Percentiles rank a stretch among this genome's conserved stretches.
phyloP scores from a whole-genome alignment of 495 filamentous ascomycete species.

The Astrocystis sublimbata region DNA sequence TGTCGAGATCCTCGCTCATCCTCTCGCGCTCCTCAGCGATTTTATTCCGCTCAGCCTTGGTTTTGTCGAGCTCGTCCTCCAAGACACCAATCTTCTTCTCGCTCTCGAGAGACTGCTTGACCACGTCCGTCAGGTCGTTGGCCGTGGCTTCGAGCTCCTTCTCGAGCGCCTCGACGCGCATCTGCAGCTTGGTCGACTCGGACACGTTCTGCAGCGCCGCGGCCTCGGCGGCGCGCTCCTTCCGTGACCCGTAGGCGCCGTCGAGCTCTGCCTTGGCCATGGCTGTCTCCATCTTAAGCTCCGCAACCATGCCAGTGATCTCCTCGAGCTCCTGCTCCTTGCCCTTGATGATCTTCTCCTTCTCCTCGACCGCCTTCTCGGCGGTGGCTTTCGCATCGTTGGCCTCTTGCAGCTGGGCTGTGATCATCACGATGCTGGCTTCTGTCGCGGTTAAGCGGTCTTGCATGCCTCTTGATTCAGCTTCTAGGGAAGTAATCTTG shows the following conservation, averaged over 20 bases:
- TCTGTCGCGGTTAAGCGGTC: slow-evolving; percentile 38
- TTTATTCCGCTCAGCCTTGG: slow-evolving; percentile 28
- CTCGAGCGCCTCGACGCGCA: slow-evolving; percentile 65
- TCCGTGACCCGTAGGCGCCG: slow-evolving; percentile 80
- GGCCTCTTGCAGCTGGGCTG: slow-evolving; percentile 36
- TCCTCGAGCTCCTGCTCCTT: slow-evolving; percentile 68
- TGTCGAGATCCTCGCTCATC: slow-evolving; percentile 34
- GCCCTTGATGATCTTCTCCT: slow-evolving; percentile 45
- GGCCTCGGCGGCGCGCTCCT: slow-evolving; percentile 74
- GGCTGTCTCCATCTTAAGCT: slow-evolving; percentile 86
- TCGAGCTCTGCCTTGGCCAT: slow-evolving; percentile 94
- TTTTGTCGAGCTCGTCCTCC: slow-evolving; percentile 55
- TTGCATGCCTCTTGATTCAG: slow-evolving; percentile 41
- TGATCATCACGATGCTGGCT: slow-evolving; percentile 35
- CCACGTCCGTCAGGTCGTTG: slow-evolving; percentile 83
- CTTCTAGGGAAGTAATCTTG: slow-evolving; percentile 50
- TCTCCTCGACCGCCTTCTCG: slow-evolving; percentile 38
- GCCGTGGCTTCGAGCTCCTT: slow-evolving; percentile 80
- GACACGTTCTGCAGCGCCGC: slow-evolving; percentile 65
- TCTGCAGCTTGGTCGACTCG: slow-evolving; percentile 65
- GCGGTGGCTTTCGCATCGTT: slow-evolving; percentile 37
- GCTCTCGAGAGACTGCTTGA: slow-evolving; percentile 78
- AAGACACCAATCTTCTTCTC: slow-evolving; percentile 85
- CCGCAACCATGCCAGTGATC: slow-evolving; percentile 79
- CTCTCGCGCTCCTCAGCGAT: slow-evolving; percentile 41